Percentiles rank a stretch among this genome's conserved stretches.
Conservation (phyloP, 176 grass and related monocot species). For the Carex scoparia region DNA sequence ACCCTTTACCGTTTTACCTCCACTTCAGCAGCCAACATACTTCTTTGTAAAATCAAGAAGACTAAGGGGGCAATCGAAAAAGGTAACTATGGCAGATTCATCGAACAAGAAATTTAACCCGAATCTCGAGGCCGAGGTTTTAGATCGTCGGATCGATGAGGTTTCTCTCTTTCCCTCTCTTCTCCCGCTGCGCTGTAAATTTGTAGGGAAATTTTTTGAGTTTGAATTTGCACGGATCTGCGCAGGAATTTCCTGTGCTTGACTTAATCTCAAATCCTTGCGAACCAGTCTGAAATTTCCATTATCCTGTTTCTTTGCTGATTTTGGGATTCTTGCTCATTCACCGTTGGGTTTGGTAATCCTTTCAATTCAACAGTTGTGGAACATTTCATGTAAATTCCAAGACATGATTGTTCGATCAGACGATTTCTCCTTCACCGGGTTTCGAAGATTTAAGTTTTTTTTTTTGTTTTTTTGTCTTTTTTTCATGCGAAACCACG, state of each 20-base stretch:
- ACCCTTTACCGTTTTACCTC: neutral
- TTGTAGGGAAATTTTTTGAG: too few species aligned
- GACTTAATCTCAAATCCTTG: neutral
- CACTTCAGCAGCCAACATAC: neutral
- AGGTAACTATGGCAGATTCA: neutral
- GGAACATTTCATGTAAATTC: neutral
- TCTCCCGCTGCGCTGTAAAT: neutral
- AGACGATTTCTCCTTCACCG: neutral
- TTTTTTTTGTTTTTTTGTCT: neutral
- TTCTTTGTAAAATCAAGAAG: neutral
- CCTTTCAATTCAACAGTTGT: neutral
- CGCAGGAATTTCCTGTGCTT: too few species aligned
- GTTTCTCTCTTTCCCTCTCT: neutral
- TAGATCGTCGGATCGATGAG: neutral
- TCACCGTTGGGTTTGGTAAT: neutral
- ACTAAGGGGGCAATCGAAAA: neutral
- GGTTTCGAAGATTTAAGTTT: neutral
- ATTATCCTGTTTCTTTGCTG: neutral
- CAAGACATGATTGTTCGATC: neutral
- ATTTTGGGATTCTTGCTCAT: neutral
- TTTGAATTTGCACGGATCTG: too few species aligned
- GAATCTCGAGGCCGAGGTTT: conserved; percentile 6
- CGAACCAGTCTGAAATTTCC: neutral
- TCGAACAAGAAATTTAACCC: neutral
- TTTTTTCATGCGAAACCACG: neutral